Evolutionary conservation across 345 rosid species (phyloP).

Genomic region (Corymbia maculata): DNA sequence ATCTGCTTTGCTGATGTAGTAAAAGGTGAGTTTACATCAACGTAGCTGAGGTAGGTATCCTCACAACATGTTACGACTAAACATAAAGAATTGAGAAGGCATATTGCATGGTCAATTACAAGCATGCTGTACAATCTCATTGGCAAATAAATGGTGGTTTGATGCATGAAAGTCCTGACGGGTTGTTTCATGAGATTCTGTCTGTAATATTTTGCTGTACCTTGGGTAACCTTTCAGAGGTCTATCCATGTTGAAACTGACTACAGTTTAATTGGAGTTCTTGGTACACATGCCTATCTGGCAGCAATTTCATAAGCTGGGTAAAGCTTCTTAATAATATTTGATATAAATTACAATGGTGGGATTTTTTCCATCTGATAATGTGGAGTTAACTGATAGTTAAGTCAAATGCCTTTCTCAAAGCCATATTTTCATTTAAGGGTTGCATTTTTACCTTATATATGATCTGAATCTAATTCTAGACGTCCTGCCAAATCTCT

Average conservation of each 20-base stretch:
- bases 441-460: neutral
- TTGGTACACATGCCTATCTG: neutral
- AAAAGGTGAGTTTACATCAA: neutral
- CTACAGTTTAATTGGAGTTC: neutral
- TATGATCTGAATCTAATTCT: neutral
- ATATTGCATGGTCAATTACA: neutral
- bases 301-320: neutral
- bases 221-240: neutral
- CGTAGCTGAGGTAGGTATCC: neutral
- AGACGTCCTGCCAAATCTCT: neutral
- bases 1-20: neutral
- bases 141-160: neutral
- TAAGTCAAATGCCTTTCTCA: neutral
- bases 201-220: neutral
- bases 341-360: neutral
- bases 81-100: neutral
- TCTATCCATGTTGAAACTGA: neutral
- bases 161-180: neutral
- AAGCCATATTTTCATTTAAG: neutral
- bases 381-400: neutral
- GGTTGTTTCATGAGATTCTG: neutral
- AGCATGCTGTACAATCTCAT: neutral
- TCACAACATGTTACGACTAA: neutral
- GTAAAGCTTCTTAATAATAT: neutral
- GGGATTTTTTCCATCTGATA: neutral